Conservation (phyloP, 148 eudicot species). For the Chenopodium formosanum region DNA sequence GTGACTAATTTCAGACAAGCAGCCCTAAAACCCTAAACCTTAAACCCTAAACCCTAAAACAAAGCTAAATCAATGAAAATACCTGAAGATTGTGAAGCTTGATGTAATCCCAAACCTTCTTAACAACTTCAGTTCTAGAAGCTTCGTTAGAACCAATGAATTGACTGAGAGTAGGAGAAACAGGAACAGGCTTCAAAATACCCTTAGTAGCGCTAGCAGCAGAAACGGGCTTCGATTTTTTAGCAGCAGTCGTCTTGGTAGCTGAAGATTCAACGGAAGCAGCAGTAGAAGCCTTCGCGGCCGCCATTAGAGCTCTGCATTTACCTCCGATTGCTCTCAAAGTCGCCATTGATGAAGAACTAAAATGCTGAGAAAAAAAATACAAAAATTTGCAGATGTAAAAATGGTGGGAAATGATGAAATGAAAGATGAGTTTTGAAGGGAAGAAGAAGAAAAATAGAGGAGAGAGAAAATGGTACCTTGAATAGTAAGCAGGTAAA, state of each 20-base stretch:
- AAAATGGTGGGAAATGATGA: not conserved
- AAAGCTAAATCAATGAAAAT: not conserved
- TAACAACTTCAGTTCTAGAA: constrained; percentile 49
- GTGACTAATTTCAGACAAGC: not conserved
- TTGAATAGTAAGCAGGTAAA: not conserved
- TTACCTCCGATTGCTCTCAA: constrained; percentile 36
- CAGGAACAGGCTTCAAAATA: constrained; percentile 33
- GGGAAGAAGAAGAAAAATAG: too few relatives aligned
- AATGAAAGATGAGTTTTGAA: not conserved
- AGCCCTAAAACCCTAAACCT: constrained; percentile 15
- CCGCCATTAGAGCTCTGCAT: constrained; percentile 41
- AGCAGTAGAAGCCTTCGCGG: constrained; percentile 27
- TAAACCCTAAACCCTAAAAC: not conserved
- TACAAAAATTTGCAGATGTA: not conserved
- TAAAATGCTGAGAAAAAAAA: not conserved
- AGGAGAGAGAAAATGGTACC: not conserved
- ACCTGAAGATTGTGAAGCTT: constrained; percentile 60
- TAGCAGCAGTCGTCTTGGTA: not conserved
- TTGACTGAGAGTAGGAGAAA: constrained; percentile 44
- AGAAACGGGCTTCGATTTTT: not conserved
- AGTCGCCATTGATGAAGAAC: constrained; percentile 20
- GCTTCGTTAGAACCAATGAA: constrained; percentile 46
- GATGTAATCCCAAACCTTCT: constrained; percentile 55
- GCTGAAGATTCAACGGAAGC: constrained; percentile 2
- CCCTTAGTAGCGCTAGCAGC: constrained; percentile 14